These are phyloP conservation scores for Pholiota conissans DNA, from an alignment of 768 basidiomycete genomes.

Conservation along the genomic window DNA sequence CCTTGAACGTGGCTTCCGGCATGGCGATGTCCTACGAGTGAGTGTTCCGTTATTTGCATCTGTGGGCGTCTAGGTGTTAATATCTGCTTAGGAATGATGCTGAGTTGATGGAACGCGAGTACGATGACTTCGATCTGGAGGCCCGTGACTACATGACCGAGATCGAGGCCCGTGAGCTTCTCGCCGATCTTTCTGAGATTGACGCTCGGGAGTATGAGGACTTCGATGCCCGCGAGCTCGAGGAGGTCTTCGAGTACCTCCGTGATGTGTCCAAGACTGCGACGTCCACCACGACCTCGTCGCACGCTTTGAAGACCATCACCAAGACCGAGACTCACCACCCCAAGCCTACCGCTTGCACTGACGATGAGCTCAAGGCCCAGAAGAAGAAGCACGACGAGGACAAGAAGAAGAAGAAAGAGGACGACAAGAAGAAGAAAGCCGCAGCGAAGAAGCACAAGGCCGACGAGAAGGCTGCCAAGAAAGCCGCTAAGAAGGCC, in stretches of 20 bases:
- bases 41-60: conserved; percentile 4
- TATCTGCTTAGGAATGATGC: conserved; percentile 12
- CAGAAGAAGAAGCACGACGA: conserved; percentile 15
- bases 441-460: conserved; percentile 13
- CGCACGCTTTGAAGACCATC: conserved; percentile 11
- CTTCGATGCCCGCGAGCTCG: conserved; percentile 24
- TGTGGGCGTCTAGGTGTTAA: neutral
- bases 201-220: conserved; percentile 24
- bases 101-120: conserved; percentile 21
- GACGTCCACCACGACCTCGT: conserved; percentile 7
- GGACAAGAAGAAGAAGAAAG: conserved; percentile 4
- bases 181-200: conserved; percentile 17
- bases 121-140: conserved; percentile 18
- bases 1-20: conserved; percentile 27
- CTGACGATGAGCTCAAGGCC: conserved; percentile 12
- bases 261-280: conserved; percentile 11
- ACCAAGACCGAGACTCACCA: conserved; percentile 17
- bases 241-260: conserved; percentile 20
- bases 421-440: conserved; percentile 10
- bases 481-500: conserved; percentile 13
- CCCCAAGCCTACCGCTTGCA: conserved; percentile 23
- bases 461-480: conserved; percentile 15
- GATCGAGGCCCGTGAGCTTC: conserved; percentile 23
- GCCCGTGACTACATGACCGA: conserved; percentile 22
- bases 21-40: conserved; percentile 28